Percentiles rank a stretch among this genome's conserved stretches.
Conservation (phyloP, 1,284 basidiomycete species). For the Fomes fomentarius region DNA sequence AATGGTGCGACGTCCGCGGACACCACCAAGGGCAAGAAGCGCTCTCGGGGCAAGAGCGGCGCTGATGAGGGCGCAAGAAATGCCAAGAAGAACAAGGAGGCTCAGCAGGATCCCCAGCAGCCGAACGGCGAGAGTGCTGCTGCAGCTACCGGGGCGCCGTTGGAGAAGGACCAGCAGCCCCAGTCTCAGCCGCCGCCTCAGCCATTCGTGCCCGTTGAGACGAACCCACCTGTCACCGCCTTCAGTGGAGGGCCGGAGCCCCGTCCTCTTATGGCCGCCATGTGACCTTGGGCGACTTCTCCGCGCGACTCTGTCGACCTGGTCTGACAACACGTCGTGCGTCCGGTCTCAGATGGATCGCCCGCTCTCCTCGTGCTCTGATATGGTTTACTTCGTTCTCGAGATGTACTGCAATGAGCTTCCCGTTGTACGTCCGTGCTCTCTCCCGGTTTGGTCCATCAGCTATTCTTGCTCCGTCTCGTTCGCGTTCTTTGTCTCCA, state of each 20-base stretch:
- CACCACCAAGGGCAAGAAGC: constrained; percentile 27
- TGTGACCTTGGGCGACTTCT: constrained; percentile 6
- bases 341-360: neutral
- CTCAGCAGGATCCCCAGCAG: constrained; percentile 10
- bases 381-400: neutral
- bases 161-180: constrained; percentile 14
- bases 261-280: constrained; percentile 23
- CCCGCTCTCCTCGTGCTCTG: neutral
- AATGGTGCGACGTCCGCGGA: constrained; percentile 19
- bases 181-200: constrained; percentile 4
- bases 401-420: neutral
- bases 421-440: neutral
- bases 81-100: constrained; percentile 37
- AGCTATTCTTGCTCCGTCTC: constrained; percentile 1
- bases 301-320: neutral
- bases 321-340: neutral
- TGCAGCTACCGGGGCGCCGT: neutral
- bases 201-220: constrained; percentile 9
- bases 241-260: constrained; percentile 25
- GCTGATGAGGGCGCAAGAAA: constrained; percentile 41
- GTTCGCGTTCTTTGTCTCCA: neutral
- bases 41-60: constrained; percentile 28
- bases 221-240: constrained; percentile 14
- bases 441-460: no score
- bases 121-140: constrained; percentile 17